Conservation (phyloP, 2,329 filamentous ascomycete species). For the Colletotrichum sp. region DNA sequence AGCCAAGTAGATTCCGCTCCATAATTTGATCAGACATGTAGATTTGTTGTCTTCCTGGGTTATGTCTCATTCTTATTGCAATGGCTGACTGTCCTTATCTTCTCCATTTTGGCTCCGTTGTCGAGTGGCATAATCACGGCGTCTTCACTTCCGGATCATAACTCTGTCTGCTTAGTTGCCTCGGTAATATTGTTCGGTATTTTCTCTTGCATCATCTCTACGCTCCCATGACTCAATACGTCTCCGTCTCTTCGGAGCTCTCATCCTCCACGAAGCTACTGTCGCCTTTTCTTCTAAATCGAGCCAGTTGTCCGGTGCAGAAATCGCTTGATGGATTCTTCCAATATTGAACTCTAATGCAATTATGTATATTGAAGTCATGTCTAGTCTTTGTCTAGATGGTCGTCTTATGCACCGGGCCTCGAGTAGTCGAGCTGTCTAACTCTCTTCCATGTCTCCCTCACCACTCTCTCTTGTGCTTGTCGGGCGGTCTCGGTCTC, state of each 20-base stretch:
- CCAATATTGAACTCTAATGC: neutral
- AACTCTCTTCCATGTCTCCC: slow-evolving; percentile 76
- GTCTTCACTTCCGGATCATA: neutral
- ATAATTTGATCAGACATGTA: neutral
- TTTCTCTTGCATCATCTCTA: neutral
- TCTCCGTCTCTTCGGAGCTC: neutral
- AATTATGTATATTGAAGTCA: neutral
- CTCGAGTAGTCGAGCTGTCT: slow-evolving; percentile 68
- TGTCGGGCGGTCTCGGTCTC: slow-evolving; percentile 67
- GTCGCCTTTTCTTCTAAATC: neutral
- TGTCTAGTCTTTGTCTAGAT: neutral
- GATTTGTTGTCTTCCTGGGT: neutral
- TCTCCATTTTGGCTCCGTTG: neutral
- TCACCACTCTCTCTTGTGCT: slow-evolving; percentile 71
- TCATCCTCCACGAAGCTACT: neutral
- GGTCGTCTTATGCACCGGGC: slow-evolving; percentile 54
- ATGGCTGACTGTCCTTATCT: neutral
- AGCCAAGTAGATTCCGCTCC: neutral
- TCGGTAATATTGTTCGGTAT: neutral
- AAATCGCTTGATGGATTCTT: neutral
- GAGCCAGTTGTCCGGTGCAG: neutral
- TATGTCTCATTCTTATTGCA: neutral
- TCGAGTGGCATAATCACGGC: neutral
- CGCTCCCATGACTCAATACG: neutral
- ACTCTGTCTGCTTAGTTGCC: neutral